Conservation (phyloP, 345 rosid genomes). For the Hirschfeldia incana region DNA sequence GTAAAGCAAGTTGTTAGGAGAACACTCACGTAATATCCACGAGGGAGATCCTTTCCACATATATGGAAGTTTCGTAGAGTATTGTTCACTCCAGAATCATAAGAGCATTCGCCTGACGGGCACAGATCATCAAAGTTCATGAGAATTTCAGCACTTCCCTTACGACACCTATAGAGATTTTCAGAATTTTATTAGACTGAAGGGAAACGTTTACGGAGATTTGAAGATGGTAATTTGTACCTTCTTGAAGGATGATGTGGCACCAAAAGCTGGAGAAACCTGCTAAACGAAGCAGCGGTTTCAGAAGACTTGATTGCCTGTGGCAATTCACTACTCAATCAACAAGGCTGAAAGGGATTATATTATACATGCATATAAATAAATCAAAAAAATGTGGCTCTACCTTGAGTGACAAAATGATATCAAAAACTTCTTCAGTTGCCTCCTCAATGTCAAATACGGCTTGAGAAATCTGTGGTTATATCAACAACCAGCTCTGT, state of each 20-base stretch:
- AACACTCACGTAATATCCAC: conserved; percentile 82
- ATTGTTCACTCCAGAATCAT: conserved; percentile 46
- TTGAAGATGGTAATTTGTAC: conserved; percentile 41
- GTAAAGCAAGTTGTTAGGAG: background rate
- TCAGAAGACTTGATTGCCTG: conserved; percentile 80
- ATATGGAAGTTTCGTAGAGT: conserved; percentile 53
- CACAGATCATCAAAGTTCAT: conserved; percentile 76
- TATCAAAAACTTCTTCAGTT: conserved; percentile 74
- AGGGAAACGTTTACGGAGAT: conserved; percentile 8
- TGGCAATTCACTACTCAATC: conserved; percentile 16
- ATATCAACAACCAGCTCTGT: conserved; percentile 11
- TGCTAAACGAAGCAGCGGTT: conserved; percentile 71
- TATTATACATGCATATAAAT: background rate
- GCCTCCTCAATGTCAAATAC: conserved; percentile 93
- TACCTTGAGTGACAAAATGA: conserved; percentile 78
- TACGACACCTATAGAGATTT: conserved; percentile 73
- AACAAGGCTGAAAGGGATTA: conserved; percentile 15
- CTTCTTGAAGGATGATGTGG: conserved; percentile 94
- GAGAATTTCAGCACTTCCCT: conserved; percentile 86
- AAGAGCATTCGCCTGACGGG: conserved; percentile 53
- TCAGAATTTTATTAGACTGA: conserved; percentile 26
- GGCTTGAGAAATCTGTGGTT: conserved; percentile 75
- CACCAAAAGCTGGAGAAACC: conserved; percentile 83
- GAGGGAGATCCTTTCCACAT: conserved; percentile 95
- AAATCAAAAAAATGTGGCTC: background rate